Conservation (phyloP, 2,329 filamentous ascomycete species). For the Beauveria sp. region DNA sequence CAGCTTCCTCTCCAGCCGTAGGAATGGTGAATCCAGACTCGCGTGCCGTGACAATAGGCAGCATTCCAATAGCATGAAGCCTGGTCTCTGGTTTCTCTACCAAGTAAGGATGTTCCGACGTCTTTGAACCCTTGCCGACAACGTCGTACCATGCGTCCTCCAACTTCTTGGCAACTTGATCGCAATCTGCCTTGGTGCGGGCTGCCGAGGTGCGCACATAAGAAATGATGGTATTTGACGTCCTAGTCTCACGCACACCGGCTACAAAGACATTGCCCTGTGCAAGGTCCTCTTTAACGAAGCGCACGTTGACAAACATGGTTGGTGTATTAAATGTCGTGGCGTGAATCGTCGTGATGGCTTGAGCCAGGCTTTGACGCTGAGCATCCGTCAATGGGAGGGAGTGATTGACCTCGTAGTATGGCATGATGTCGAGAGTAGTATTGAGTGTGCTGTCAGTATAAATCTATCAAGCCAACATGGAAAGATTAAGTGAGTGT, state of each 20-base stretch:
- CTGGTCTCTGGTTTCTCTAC: background rate
- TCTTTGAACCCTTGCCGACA: background rate
- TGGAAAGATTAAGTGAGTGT: too few relatives aligned
- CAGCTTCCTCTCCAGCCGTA: background rate
- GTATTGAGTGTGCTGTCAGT: too few relatives aligned
- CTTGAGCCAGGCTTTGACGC: background rate
- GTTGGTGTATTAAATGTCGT: background rate
- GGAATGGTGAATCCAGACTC: background rate
- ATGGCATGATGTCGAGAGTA: background rate
- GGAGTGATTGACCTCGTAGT: slow-evolving; percentile 6
- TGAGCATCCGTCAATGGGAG: background rate
- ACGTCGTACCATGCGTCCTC: slow-evolving; percentile 5
- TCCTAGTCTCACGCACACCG: background rate
- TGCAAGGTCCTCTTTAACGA: background rate
- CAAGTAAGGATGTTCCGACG: background rate
- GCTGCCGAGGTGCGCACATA: slow-evolving; percentile 1
- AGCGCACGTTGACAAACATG: slow-evolving; percentile 8
- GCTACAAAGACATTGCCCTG: background rate
- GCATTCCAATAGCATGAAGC: background rate
- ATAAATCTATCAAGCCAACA: background rate
- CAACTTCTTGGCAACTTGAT: background rate
- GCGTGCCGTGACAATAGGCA: slow-evolving; percentile 1
- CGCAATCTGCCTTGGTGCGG: slow-evolving; percentile 8
- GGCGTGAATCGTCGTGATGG: background rate
- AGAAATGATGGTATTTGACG: background rate